These are phyloP conservation scores for Ceratocystis harringtonii DNA, from an alignment of 2,329 filamentous ascomycete genomes.

Conservation along the genomic window DNA sequence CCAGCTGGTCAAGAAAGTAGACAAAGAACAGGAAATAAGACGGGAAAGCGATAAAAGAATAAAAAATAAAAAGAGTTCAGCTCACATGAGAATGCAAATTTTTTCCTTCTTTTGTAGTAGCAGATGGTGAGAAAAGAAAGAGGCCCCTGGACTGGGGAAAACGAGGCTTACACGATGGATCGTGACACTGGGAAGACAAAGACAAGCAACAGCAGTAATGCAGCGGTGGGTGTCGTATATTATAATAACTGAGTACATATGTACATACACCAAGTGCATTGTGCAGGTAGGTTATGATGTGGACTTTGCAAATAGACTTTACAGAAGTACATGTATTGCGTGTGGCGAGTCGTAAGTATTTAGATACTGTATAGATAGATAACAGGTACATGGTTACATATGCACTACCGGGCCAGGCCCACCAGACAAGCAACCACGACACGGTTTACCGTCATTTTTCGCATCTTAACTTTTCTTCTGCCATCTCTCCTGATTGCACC, in stretches of 20 bases:
- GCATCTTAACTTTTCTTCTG: background rate
- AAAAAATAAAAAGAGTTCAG: background rate
- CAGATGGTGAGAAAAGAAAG: background rate
- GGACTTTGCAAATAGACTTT: no score
- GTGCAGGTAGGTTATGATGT: no score
- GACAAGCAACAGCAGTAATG: background rate
- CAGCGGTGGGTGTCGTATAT: no score
- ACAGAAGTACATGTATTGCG: no score
- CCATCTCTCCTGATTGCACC: no score
- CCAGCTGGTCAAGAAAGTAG: background rate
- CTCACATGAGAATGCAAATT: background rate
- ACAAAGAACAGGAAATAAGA: background rate
- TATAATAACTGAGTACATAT: no score
- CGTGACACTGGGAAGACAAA: background rate
- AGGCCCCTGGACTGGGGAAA: background rate
- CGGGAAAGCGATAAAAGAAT: background rate
- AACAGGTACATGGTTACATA: background rate
- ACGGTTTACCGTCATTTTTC: no score
- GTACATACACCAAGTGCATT: no score
- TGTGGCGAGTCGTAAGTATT: background rate
- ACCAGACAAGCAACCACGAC: no score
- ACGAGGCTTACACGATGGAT: constrained; percentile 4
- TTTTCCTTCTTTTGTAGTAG: no score
- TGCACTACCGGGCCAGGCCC: background rate
- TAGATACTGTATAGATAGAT: background rate